Conservation (phyloP, 2,329 filamentous ascomycete species). For the Lasiodiplodia gonubiensis region DNA sequence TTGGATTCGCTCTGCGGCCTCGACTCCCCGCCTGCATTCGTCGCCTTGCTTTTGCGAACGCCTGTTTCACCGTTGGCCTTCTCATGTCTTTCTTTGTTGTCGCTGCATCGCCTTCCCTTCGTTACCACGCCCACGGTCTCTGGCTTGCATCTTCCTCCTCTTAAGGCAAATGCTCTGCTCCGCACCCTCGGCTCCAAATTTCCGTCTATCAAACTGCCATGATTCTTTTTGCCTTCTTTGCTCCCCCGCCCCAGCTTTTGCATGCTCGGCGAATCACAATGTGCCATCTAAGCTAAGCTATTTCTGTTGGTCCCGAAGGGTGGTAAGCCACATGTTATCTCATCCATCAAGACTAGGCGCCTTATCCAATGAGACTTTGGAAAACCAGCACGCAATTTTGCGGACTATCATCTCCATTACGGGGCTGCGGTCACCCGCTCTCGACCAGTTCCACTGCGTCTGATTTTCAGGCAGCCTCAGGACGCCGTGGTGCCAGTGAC, state of each 20-base stretch:
- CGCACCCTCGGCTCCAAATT: not conserved
- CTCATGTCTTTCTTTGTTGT: not conserved
- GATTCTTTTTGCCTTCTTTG: not conserved
- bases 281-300: slow-evolving; percentile 13
- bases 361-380: slow-evolving; percentile 7
- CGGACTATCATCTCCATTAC: not conserved
- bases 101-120: not conserved
- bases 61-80: slow-evolving; percentile 9
- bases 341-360: not conserved
- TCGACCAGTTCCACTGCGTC: not conserved
- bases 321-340: slow-evolving; percentile 16
- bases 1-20: not conserved
- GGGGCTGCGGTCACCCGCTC: slow-evolving; percentile 10
- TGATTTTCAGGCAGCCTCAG: slow-evolving; percentile 14
- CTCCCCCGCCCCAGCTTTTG: not conserved
- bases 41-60: slow-evolving; percentile 7
- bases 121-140: not conserved
- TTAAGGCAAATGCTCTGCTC: slow-evolving; percentile 11
- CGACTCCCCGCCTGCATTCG: slow-evolving; percentile 1
- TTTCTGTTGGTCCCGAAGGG: not conserved
- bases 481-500: not conserved
- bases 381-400: not conserved
- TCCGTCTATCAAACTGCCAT: not conserved
- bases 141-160: not conserved
- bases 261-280: not conserved